Evolutionary conservation across 108 stramenopile species (phyloP), one percentile per base, ranked within the genome.

Genomic region (Epithemia pelagica): DNA sequence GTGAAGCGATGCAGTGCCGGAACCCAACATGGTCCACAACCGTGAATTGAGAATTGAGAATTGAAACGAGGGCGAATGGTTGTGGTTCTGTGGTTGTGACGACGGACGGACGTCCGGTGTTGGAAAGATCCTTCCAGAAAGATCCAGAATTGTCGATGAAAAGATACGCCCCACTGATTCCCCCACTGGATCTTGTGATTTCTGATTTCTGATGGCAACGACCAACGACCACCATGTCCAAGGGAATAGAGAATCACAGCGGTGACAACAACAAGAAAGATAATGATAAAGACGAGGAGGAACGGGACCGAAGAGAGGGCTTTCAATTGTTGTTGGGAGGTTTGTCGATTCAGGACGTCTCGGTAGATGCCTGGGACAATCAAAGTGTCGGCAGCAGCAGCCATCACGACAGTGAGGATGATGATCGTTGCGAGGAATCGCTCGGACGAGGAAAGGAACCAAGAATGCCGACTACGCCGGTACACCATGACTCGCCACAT

Each of bases 331-430:
- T 63, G 19, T 26, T 63, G 23, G 62, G 46, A 31, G 62, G 62
- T 10, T 24, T 63, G 33, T 33, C 62, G 21, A 26, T 33, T 19
- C 25, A 24, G 29, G 62, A 63, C 37, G 24, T 63, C 2, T 31
- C 62, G n/a, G 8, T 2, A 31, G 32, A 51, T 24, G 62, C 62
- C 1, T 63, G 62, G 62, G 62, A 63, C 25, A 32, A 63, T 51
- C 23, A 63, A 32, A 63, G 62, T 26, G 1, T 25, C 18, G 8
- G 28, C 25, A 28, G 28, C 18, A 18, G 30, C 28, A 10, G 1
- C 21, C 5, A 26, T 60, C 21, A 30, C 59, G 59, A 30, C 8
- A 28, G 2, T 24, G 2, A 60, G 2, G 8, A 28, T 30, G 28
- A 60, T 28, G 1, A 28, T 1, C 2, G 21, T 2, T 21, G 27